Conservation (phyloP, 1,284 basidiomycete genomes). For the Trametes sp. region DNA sequence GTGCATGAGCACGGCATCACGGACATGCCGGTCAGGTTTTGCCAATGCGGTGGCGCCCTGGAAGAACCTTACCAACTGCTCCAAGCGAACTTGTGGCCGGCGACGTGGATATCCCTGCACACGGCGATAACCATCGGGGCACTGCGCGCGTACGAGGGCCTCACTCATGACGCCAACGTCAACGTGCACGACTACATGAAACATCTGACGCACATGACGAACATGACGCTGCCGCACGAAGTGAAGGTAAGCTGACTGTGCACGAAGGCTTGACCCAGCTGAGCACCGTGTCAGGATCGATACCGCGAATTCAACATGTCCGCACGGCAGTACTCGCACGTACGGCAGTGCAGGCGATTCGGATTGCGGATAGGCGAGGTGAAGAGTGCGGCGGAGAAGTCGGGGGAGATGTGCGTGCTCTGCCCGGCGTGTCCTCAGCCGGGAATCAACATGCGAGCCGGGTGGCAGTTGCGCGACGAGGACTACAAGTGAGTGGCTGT, state of each 20-base stretch:
- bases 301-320: conserved; percentile 28
- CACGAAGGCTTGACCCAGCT: conserved; percentile 12
- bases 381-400: too few relatives aligned
- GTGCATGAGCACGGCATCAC: conserved; percentile 4
- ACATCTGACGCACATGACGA: too few relatives aligned
- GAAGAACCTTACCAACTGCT: conserved; percentile 20
- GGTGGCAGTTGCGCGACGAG: not conserved
- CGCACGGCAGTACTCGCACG: conserved; percentile 14
- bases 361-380: not conserved
- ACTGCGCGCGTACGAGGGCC: conserved; percentile 17
- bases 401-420: not conserved
- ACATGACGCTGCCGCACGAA: too few relatives aligned
- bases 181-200: too few relatives aligned
- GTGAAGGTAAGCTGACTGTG: too few relatives aligned
- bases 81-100: conserved; percentile 25
- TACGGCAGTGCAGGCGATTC: not conserved
- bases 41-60: not conserved
- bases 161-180: not conserved
- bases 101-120: conserved; percentile 19
- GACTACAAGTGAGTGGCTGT: not conserved
- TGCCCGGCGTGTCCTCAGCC: conserved; percentile 26
- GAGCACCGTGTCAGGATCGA: conserved; percentile 27
- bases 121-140: conserved; percentile 23
- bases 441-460: conserved; percentile 1
- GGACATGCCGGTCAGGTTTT: not conserved